Evolutionary conservation across 1,284 basidiomycete genomes (phyloP).

Genomic region (Malassezia dermatis): DNA sequence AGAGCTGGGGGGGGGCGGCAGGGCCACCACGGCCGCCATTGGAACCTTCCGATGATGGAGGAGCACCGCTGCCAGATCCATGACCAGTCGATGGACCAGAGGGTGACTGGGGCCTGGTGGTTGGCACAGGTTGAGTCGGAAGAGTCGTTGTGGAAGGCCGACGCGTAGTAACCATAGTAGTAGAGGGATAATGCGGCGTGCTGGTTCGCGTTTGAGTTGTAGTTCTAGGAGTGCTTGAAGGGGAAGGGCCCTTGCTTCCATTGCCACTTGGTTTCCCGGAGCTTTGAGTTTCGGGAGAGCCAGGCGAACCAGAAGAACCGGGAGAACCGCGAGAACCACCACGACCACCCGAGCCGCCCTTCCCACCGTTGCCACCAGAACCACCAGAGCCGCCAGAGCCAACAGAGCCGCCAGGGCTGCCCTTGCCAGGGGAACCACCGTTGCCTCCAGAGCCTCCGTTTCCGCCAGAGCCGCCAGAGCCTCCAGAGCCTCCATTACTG

Average conservation of each 20-base stretch:
- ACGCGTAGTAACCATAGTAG: not conserved
- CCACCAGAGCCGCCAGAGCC: not conserved
- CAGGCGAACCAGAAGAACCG: not conserved
- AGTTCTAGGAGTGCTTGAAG: not conserved
- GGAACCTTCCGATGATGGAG: not conserved
- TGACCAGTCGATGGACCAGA: not conserved
- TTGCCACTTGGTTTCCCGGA: not conserved
- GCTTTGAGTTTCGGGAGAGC: not conserved
- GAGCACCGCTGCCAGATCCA: not conserved
- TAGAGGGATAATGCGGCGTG: not conserved
- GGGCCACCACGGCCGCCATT: not conserved
- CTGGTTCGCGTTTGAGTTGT: not conserved
- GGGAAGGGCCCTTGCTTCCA: not conserved
- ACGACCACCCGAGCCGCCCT: not conserved
- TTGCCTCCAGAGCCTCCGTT: conserved; percentile 9
- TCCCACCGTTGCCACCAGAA: not conserved
- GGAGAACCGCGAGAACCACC: conserved; percentile 1
- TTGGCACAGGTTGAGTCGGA: not conserved
- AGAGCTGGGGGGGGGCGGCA: no score
- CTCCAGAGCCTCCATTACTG: conserved; percentile 8
- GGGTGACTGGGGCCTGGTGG: not conserved
- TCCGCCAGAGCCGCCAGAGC: conserved; percentile 10
- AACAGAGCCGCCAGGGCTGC: conserved; percentile 8
- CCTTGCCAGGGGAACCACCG: conserved; percentile 7
- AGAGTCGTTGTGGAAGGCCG: not conserved